Base-by-base conservation (phyloP, 371 early-diverging fungal genomes). In the Massospora cicadina region DNA sequence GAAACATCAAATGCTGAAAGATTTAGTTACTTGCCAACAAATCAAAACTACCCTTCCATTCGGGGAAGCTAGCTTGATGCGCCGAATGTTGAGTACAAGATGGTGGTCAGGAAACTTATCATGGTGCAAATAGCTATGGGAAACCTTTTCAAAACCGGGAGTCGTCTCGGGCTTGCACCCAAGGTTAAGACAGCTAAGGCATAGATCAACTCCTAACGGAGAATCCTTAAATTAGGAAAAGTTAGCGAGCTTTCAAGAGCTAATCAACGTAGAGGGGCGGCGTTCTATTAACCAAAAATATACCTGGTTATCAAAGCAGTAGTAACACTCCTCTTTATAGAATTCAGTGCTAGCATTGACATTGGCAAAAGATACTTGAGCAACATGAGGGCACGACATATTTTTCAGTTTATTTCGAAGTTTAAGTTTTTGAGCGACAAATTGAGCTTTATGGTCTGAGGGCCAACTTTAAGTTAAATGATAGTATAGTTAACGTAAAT, bases 241-340 rank as follows among this genome's bases (percentile, higher is more conserved):
- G 23, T 60, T 28, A n/a, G n/a, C n/a, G n/a, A n/a, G n/a, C n/a
- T n/a, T n/a, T n/a, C n/a, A n/a, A n/a, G n/a, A n/a, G n/a, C n/a
- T n/a, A n/a, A n/a, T n/a, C n/a, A n/a, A n/a, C n/a, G 30, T 55
- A 54, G 30, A 5, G 3, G 23, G 61, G 27, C 33, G 33, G 17
- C 3, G 7, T 55, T 55, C 23, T 12, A 53, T 25, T n/a, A 33
- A 33, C 24, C 17, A 55, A 65, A 23, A 21, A 12, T 60, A 23
- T 72, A 88, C 96, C 75, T 88, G 87, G 63, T 75, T 76, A 71
- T 91, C 90, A 75, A 91, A 96, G 76, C 97, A 96, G 64, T 81
- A 82, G 23, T 92, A 90, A 75, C 97, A 95, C 73, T 95, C 96
- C 65, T 95, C 95, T 74, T 93, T 93, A 81, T 90, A 25, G 26